Conservation (phyloP, 805 yeast genomes). For the Vanderwaltozyma tropicalis region DNA sequence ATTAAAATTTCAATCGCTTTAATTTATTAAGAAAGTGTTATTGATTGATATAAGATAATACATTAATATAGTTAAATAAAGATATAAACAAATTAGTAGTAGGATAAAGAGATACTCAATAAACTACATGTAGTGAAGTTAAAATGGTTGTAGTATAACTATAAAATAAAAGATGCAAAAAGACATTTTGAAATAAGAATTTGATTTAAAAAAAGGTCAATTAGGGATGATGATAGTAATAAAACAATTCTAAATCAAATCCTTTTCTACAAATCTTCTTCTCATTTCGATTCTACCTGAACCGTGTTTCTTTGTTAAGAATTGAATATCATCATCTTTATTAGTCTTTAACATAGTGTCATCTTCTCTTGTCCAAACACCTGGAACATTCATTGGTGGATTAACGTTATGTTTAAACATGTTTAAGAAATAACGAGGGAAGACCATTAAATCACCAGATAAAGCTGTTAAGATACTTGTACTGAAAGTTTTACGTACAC, state of each 20-base stretch:
- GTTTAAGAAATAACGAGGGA: conserved; percentile 33
- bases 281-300: conserved; percentile 34
- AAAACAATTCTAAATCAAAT: conserved; percentile 23
- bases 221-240: not conserved
- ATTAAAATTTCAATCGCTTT: too few relatives aligned
- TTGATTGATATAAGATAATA: too few relatives aligned
- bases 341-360: conserved; percentile 30
- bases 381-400: conserved; percentile 36
- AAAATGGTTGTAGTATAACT: too few relatives aligned
- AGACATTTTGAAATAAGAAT: not conserved
- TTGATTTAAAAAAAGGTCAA: not conserved
- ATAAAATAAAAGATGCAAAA: not conserved
- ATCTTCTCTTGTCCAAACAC: conserved; percentile 38
- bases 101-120: too few relatives aligned
- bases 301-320: conserved; percentile 32
- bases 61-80: too few relatives aligned
- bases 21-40: too few relatives aligned
- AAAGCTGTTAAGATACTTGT: conserved; percentile 33
- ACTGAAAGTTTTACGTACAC: conserved; percentile 34
- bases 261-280: conserved; percentile 31
- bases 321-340: conserved; percentile 28
- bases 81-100: too few relatives aligned
- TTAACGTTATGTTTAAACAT: conserved; percentile 33
- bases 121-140: too few relatives aligned
- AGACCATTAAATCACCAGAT: conserved; percentile 35